Percentiles rank a stretch among this genome's conserved stretches.
Conservation (phyloP, 768 basidiomycete species). For the Phylloporus sp. region DNA sequence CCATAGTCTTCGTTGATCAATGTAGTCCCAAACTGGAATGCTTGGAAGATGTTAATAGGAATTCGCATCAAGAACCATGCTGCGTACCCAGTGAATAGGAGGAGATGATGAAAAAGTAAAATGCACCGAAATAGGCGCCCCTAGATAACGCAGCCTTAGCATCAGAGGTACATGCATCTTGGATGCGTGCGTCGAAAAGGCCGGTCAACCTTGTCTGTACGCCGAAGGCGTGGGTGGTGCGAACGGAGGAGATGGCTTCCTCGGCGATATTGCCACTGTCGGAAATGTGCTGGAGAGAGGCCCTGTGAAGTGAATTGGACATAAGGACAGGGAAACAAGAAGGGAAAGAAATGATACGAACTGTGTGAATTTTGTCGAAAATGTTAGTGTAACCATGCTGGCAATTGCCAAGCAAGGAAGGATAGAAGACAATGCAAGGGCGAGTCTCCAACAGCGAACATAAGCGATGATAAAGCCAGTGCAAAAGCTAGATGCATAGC, state of each 20-base stretch:
- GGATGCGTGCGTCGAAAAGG: conserved; percentile 63
- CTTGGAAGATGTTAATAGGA: conserved; percentile 36
- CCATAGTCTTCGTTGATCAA: conserved; percentile 62
- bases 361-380: conserved; percentile 63
- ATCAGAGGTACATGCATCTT: conserved; percentile 47
- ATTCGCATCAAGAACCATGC: not conserved
- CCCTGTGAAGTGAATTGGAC: conserved; percentile 31
- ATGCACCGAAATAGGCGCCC: conserved; percentile 58
- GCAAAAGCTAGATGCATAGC: conserved; percentile 64
- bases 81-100: conserved; percentile 62
- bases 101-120: conserved; percentile 82
- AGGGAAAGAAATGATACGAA: conserved; percentile 38
- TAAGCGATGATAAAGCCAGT: conserved; percentile 78
- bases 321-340: not conserved
- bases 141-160: conserved; percentile 56
- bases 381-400: conserved; percentile 67
- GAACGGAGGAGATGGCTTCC: conserved; percentile 86
- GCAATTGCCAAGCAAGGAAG: conserved; percentile 77
- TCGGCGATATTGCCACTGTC: conserved; percentile 82
- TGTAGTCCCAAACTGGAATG: conserved; percentile 87
- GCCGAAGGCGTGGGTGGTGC: conserved; percentile 92
- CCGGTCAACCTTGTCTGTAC: conserved; percentile 58
- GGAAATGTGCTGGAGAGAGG: conserved; percentile 70
- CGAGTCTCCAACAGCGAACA: conserved; percentile 69
- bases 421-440: conserved; percentile 76